Conservation (phyloP, 129 eudicot genomes). For the Logfia minima region DNA sequence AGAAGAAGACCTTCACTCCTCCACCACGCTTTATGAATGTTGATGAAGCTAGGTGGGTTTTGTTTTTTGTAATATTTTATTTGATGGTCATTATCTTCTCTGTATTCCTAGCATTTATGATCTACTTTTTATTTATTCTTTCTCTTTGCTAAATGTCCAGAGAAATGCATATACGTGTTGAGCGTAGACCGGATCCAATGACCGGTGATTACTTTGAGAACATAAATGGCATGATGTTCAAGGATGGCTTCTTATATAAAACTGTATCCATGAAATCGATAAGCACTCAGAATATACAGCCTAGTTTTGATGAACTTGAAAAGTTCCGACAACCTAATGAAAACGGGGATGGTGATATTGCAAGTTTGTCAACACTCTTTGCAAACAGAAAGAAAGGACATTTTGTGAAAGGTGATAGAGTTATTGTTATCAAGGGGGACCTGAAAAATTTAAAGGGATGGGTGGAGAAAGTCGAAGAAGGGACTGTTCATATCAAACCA, state of each 20-base stretch:
- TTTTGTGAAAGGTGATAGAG: slow-evolving; percentile 91
- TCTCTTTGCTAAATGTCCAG: slow-evolving; percentile 32
- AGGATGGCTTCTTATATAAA: slow-evolving; percentile 87
- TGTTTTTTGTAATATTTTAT: not conserved
- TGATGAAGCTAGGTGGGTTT: slow-evolving; percentile 82
- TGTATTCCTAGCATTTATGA: not conserved
- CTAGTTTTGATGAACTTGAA: slow-evolving; percentile 94
- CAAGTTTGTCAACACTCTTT: slow-evolving; percentile 72
- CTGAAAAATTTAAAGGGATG: slow-evolving; percentile 78
- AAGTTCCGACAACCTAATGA: slow-evolving; percentile 81
- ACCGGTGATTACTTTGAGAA: slow-evolving; percentile 80
- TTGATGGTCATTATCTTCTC: not conserved
- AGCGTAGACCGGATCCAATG: slow-evolving; percentile 78
- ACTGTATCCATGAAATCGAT: slow-evolving; percentile 79
- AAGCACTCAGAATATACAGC: slow-evolving; percentile 76
- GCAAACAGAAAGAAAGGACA: slow-evolving; percentile 95
- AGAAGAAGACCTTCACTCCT: slow-evolving; percentile 85
- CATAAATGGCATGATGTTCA: slow-evolving; percentile 82
- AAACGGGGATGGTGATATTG: slow-evolving; percentile 73
- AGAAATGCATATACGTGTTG: slow-evolving; percentile 85
- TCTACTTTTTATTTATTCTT: not conserved
- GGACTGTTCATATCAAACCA: slow-evolving; percentile 86
- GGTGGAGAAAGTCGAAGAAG: slow-evolving; percentile 97
- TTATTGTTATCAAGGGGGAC: slow-evolving; percentile 84
- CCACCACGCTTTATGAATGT: slow-evolving; percentile 93